Evolutionary conservation across 129 eudicot species (phyloP).

Genomic region (Tanacetum coccineum): DNA sequence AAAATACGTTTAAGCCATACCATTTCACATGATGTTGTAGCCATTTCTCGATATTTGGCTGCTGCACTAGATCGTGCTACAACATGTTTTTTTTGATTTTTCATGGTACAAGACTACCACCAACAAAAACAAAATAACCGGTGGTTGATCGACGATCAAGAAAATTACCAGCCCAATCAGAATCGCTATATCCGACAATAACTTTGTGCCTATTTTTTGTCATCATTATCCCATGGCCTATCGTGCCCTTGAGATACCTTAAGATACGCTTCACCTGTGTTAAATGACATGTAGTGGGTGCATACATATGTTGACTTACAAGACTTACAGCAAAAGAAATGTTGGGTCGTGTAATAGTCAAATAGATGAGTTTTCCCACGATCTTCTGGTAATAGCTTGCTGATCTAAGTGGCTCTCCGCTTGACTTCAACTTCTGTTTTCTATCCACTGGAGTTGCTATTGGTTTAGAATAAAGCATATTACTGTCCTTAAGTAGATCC

Average conservation of each 20-base stretch:
- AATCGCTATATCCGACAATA: neutral
- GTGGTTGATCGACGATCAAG: too few species aligned
- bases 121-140: too few species aligned
- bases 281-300: too few species aligned
- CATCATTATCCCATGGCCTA: neutral
- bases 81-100: neutral
- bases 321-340: neutral
- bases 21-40: too few species aligned
- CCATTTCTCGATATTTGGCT: neutral
- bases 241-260: too few species aligned
- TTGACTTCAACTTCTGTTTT: too few species aligned
- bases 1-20: too few species aligned
- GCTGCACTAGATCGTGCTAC: neutral
- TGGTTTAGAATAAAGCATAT: too few species aligned
- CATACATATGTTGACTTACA: neutral
- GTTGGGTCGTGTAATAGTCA: neutral
- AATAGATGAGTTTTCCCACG: neutral
- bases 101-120: neutral
- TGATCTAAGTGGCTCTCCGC: too few species aligned
- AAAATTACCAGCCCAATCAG: constrained; percentile 1
- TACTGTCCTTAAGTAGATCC: too few species aligned
- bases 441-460: too few species aligned
- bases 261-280: too few species aligned
- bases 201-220: neutral
- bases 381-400: neutral